phyloP scores from a whole-genome alignment of 2,329 filamentous ascomycete species.

The Fusarium cicatricum region DNA sequence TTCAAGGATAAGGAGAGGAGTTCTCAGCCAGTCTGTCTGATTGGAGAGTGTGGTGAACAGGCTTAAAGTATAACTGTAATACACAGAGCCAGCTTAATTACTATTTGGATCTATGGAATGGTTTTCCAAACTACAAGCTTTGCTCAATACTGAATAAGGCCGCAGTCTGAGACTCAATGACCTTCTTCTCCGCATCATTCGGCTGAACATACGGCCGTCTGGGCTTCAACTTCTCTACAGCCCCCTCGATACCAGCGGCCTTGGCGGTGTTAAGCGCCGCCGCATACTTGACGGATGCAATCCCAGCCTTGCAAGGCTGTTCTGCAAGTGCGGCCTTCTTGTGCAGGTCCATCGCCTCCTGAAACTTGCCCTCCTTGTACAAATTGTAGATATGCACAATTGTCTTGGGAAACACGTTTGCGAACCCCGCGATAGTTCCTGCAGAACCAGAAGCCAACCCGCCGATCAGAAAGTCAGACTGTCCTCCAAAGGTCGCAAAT shows the following conservation, averaged over 20 bases:
- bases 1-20: too few species aligned
- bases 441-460: slow-evolving; percentile 65
- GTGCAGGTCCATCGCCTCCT: slow-evolving; percentile 69
- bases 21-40: too few species aligned
- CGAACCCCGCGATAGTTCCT: slow-evolving; percentile 70
- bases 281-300: slow-evolving; percentile 73
- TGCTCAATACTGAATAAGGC: slow-evolving; percentile 54
- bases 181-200: slow-evolving; percentile 52
- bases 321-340: slow-evolving; percentile 70
- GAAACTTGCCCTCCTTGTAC: slow-evolving; percentile 63
- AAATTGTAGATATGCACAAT: slow-evolving; percentile 67
- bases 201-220: slow-evolving; percentile 66
- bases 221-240: slow-evolving; percentile 65
- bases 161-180: slow-evolving; percentile 50
- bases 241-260: slow-evolving; percentile 66
- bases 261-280: slow-evolving; percentile 67
- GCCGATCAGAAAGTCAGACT: slow-evolving; percentile 75
- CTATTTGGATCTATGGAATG: neutral
- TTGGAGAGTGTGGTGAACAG: too few species aligned
- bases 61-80: neutral
- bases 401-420: slow-evolving; percentile 67
- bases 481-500: slow-evolving; percentile 76
- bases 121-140: slow-evolving; percentile 11
- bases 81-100: neutral
- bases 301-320: slow-evolving; percentile 70